Evolutionary conservation across 352 stramenopile species (phyloP).

Genomic region (Globisporangium spiculum): DNA sequence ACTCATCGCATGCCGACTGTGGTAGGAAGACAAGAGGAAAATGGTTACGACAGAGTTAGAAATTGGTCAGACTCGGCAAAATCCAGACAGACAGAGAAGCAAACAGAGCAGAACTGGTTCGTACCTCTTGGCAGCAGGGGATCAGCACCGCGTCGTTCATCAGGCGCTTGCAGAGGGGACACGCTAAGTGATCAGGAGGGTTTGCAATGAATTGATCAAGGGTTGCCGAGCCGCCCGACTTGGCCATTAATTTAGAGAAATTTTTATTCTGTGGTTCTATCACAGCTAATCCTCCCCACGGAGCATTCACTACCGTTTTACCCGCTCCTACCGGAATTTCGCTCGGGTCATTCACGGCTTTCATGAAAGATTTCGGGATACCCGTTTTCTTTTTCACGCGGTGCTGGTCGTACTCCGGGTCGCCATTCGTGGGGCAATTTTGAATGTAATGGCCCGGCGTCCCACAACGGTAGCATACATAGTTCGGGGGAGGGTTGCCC

Average conservation of each 20-base stretch:
- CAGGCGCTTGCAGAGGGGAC: constrained; percentile 84
- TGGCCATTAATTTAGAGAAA: constrained; percentile 90
- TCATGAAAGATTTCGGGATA: constrained; percentile 89
- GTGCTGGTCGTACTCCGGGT: constrained; percentile 87
- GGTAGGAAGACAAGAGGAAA: constrained; percentile 8
- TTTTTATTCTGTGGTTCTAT: constrained; percentile 91
- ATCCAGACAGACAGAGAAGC: background rate
- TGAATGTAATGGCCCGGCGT: constrained; percentile 87
- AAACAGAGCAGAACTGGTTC: constrained; percentile 19
- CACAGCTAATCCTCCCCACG: constrained; percentile 83
- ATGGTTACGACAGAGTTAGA: constrained; percentile 12
- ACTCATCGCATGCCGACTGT: constrained; percentile 82
- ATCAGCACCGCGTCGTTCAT: constrained; percentile 88
- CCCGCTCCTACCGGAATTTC: constrained; percentile 78
- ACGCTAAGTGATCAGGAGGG: constrained; percentile 87
- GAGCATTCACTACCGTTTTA: constrained; percentile 87
- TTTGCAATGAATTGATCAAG: constrained; percentile 90
- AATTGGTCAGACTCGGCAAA: background rate
- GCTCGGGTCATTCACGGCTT: constrained; percentile 81
- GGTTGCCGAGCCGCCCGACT: constrained; percentile 83
- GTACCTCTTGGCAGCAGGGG: constrained; percentile 87
- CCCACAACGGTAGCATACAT: constrained; percentile 84
- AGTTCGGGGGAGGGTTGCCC: constrained; percentile 75
- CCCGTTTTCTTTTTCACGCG: constrained; percentile 87
- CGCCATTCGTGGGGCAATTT: constrained; percentile 86